Percentiles rank a stretch among this genome's conserved stretches.
Conservation (phyloP, 2,329 filamentous ascomycete species). For the Dactylellina sp. region DNA sequence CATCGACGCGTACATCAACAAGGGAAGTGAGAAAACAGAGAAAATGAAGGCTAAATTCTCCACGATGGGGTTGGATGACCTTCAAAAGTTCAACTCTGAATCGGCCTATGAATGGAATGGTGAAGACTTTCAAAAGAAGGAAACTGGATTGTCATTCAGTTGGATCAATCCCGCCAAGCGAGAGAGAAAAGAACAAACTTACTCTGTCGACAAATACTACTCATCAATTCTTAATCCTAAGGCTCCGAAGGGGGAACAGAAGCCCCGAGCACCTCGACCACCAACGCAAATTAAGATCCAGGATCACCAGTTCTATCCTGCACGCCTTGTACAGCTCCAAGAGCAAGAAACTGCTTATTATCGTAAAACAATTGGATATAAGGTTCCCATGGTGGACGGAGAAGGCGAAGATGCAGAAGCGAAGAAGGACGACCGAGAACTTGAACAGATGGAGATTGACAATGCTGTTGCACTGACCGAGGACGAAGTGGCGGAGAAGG, state of each 20-base stretch:
- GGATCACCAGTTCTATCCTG: slow-evolving; percentile 97
- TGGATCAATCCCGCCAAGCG: slow-evolving; percentile 99
- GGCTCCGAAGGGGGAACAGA: slow-evolving; percentile 81
- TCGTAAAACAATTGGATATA: slow-evolving; percentile 81
- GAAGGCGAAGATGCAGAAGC: slow-evolving; percentile 80
- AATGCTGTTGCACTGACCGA: slow-evolving; percentile 88
- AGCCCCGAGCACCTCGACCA: slow-evolving; percentile 93
- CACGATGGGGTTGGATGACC: slow-evolving; percentile 93
- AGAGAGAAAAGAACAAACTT: slow-evolving; percentile 96
- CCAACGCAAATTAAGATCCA: slow-evolving; percentile 92
- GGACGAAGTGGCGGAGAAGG: slow-evolving; percentile 88
- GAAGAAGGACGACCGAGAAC: slow-evolving; percentile 85
- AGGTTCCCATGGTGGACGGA: slow-evolving; percentile 82
- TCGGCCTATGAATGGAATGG: slow-evolving; percentile 99
- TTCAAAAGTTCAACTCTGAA: slow-evolving; percentile 97
- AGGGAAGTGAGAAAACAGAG: slow-evolving; percentile 88
- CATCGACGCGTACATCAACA: slow-evolving; percentile 86
- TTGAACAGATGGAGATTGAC: slow-evolving; percentile 93
- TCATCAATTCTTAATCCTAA: slow-evolving; percentile 82
- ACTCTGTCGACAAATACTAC: slow-evolving; percentile 99
- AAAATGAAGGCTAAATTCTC: slow-evolving; percentile 94
- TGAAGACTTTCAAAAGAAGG: slow-evolving; percentile 89
- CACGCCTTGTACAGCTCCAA: slow-evolving; percentile 84
- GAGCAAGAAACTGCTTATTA: slow-evolving; percentile 96
- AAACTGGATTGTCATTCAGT: slow-evolving; percentile 89